Base-by-base conservation (phyloP, 306 rosid species). In the Rubus idaeus region DNA sequence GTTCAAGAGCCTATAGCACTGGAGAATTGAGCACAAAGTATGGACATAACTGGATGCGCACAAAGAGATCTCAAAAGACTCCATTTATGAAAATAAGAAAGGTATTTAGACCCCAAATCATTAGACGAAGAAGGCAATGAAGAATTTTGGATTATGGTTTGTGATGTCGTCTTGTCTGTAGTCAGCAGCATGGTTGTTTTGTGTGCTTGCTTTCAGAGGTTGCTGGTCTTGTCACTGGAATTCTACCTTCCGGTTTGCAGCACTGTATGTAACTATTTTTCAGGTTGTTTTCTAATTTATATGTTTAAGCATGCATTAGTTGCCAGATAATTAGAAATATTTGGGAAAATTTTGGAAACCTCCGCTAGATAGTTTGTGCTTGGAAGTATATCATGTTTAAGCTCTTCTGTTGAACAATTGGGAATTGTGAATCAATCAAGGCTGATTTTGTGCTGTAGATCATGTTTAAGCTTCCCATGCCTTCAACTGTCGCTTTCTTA, bases 231-330 rank as follows among this genome's bases (percentile, higher is more conserved):
- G 88, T 78, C 85, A 75, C 79, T 75, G 58, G 79, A 77, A 84
- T 85, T 83, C 78, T 67, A 77, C 79, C 82, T 71, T 68, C 75
- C 83, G 78, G 83, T 77, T 84, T 84, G 89, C 88, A 75, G 89
- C 91, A 86, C 68, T 79, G 87, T 86, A 88, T 90, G 96, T 84
- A 88, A 84, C 93, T 86, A 84, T 78, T 69, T 86, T 72, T 79
- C 83, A 61, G 88, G 78, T 66, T 77, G 83, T 78, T 80, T 79
- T 80, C 80, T 83, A 73, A 71, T 81, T 82, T 77, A 60, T 82
- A 84, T 83, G 88, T 68, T 84, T 76, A 73, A 83, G 79, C 64
- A 73, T 80, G 89, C 84, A 78, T 81, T 86, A 72, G 81, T 82
- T 78, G 83, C 80, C 83, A 79, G 82, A 79, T 78, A 63, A 79